These are phyloP conservation scores for Nowakowskiella sp. DNA, from an alignment of 192 early-diverging fungal species.

Conservation along the genomic window DNA sequence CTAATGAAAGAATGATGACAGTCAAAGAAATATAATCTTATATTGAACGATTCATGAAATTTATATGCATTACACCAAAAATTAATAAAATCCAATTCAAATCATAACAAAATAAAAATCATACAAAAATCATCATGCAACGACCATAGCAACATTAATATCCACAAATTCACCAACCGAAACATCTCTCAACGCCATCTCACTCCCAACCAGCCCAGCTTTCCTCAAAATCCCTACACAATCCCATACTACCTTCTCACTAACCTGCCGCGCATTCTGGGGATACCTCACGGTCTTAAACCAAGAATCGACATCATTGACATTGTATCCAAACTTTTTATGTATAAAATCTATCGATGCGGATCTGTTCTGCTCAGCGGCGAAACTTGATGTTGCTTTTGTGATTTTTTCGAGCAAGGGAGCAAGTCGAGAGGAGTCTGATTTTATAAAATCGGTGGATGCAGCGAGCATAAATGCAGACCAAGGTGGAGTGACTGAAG, in stretches of 20 bases:
- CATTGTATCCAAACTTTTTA: conserved; percentile 40
- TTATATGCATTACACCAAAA: too few relatives aligned
- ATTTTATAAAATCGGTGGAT: conserved; percentile 27
- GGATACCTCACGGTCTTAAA: conserved; percentile 56
- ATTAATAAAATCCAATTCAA: too few relatives aligned
- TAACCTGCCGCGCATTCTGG: conserved; percentile 29
- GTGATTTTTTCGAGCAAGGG: conserved; percentile 35
- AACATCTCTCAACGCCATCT: too few relatives aligned
- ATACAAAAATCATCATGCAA: too few relatives aligned
- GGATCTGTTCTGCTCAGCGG: conserved; percentile 28
- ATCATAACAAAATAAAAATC: too few relatives aligned
- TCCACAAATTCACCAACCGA: too few relatives aligned
- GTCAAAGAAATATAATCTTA: too few relatives aligned
- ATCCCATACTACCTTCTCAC: conserved; percentile 29
- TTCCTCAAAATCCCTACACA: conserved; percentile 43
- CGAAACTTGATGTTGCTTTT: conserved; percentile 31
- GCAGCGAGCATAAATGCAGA: conserved; percentile 80
- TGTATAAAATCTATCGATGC: conserved; percentile 40
- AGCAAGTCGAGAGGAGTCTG: conserved; percentile 9
- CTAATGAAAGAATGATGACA: too few relatives aligned
- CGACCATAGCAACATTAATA: too few relatives aligned
- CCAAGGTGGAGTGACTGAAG: conserved; percentile 80
- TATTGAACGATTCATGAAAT: too few relatives aligned
- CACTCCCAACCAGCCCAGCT: conserved; percentile 44
- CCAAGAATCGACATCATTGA: conserved; percentile 56